Evolutionary conservation across 768 basidiomycete species (phyloP).

Genomic region (Agaricus sinodeliciosus): DNA sequence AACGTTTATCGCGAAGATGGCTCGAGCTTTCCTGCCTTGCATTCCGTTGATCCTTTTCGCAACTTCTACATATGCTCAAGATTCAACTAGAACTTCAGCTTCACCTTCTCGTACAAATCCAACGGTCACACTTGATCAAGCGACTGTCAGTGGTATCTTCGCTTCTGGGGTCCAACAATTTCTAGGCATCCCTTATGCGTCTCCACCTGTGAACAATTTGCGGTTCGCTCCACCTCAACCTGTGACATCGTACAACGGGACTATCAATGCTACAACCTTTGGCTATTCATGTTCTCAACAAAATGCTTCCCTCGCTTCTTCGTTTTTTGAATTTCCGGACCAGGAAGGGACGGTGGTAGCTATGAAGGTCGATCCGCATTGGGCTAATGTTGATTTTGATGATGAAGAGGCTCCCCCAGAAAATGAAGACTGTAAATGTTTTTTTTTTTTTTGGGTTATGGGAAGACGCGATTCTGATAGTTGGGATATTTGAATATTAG

Average conservation of each 20-base stretch:
- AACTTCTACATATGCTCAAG: background rate
- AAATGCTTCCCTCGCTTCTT: slow-evolving; percentile 5
- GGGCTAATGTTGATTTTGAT: slow-evolving; percentile 4
- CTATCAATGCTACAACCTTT: slow-evolving; percentile 8
- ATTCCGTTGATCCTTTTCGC: background rate
- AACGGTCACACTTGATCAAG: slow-evolving; percentile 6
- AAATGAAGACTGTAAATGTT: slow-evolving; percentile 20
- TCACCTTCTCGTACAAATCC: slow-evolving; percentile 1
- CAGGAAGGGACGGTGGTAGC: background rate
- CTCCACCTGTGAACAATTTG: slow-evolving; percentile 12
- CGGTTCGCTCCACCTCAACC: slow-evolving; percentile 11
- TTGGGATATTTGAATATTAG: slow-evolving; percentile 16
- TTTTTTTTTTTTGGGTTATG: background rate
- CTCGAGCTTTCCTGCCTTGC: background rate
- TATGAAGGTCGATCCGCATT: background rate
- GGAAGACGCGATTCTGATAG: too few species aligned
- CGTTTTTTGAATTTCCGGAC: background rate
- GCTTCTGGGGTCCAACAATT: slow-evolving; percentile 12
- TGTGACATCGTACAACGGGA: slow-evolving; percentile 11
- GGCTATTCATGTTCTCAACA: slow-evolving; percentile 13
- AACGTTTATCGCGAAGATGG: background rate
- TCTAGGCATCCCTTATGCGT: slow-evolving; percentile 14
- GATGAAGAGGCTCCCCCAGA: slow-evolving; percentile 12
- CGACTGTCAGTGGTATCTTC: slow-evolving; percentile 4
- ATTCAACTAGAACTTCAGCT: background rate